These are phyloP conservation scores for Colletotrichum spinosum DNA, from an alignment of 2,329 filamentous ascomycete species.

Conservation along the genomic window DNA sequence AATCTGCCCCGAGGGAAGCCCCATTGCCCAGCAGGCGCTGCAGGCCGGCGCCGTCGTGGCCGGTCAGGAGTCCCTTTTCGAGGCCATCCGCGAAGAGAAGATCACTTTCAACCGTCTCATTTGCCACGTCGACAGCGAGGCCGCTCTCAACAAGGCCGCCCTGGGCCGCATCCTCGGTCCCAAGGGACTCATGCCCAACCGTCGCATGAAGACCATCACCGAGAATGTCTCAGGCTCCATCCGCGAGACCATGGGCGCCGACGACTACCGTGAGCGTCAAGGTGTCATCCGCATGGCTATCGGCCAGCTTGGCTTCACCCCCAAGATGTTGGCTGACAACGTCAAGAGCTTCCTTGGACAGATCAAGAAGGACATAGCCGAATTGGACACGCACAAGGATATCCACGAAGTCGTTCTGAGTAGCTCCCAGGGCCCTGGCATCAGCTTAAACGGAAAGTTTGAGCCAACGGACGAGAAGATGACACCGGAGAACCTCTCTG, in stretches of 20 bases:
- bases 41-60: conserved; percentile 84
- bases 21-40: conserved; percentile 78
- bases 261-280: conserved; percentile 86
- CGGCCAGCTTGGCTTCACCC: conserved; percentile 89
- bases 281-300: conserved; percentile 91
- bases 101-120: conserved; percentile 92
- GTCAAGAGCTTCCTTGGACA: conserved; percentile 80
- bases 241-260: conserved; percentile 84
- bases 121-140: conserved; percentile 83
- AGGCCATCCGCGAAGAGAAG: conserved; percentile 76
- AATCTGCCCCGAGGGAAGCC: conserved; percentile 85
- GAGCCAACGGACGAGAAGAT: conserved; percentile 69
- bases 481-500: conserved; percentile 63
- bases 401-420: conserved; percentile 79
- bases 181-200: conserved; percentile 90
- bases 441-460: conserved; percentile 87
- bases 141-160: conserved; percentile 82
- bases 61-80: conserved; percentile 88
- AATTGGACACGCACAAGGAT: conserved; percentile 54
- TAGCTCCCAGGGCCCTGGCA: conserved; percentile 86
- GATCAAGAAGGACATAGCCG: conserved; percentile 79
- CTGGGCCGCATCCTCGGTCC: conserved; percentile 88
- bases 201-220: conserved; percentile 90
- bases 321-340: conserved; percentile 87
- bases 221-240: conserved; percentile 81